Base-by-base conservation (phyloP, 2,329 filamentous ascomycete genomes). In the Westerdykella ornata region DNA sequence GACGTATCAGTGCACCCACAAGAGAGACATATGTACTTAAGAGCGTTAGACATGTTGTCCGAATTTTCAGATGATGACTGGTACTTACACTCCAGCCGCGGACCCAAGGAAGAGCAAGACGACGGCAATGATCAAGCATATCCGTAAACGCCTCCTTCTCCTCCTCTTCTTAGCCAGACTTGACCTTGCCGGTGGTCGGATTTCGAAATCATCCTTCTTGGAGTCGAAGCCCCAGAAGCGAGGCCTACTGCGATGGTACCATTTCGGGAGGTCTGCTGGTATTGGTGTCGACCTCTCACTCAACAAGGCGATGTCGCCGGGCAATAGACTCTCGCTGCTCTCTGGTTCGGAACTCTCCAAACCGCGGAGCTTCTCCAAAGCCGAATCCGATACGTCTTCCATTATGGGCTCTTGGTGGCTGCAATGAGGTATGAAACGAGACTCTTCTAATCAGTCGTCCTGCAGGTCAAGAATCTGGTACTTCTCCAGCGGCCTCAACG, bases 1-100 rank as follows among this genome's bases (percentile, higher is more conserved):
- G 47, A 14, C 38, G 45, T 38, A 62, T 36, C 5, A 60, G 39
- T 12, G 48, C 45, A 3, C 42, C 38, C 2, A 60, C 52, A 14
- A 61, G 43, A 7, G 51, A 49, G 13, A 55, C 38, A 36, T 60
- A 61, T 34, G 52, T 49, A 20, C 59, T 60, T 15, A 1, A 12
- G 2, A 15, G 19, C 14, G 40, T 58, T 28, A 57, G 44, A 16
- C 6, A 12, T 5, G 13, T 17, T 34, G 17, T 5, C 7, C 22
- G 22, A 7, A 9, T 4, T 9, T 4, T 33, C 4, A 13, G 15
- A 12, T 31, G 18, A 20, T 33, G n/a, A 18, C 8, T 16, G 3
- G 12, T 4, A 38, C 51, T 46, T 43, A 54, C 53, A 56, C 44
- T 14, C 36, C 50, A 17, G 48, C 53, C 17, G 53, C 43, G n/a